Conservation (phyloP, 768 basidiomycete species). For the Boletellus emodensis region DNA sequence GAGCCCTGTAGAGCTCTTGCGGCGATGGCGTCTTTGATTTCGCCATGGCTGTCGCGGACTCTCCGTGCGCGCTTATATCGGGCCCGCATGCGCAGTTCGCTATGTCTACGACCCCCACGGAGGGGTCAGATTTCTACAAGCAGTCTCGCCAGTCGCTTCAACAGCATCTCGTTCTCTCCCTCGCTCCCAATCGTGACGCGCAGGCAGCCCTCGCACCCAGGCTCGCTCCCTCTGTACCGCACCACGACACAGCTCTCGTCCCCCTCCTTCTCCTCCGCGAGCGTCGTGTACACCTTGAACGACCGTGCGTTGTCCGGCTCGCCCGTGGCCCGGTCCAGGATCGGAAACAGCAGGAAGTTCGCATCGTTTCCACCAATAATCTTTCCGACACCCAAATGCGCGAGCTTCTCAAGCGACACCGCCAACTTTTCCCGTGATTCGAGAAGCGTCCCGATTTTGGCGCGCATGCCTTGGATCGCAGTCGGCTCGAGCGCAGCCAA, state of each 20-base stretch:
- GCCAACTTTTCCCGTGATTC: constrained; percentile 56
- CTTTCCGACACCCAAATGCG: constrained; percentile 53
- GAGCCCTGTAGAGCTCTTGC: constrained; percentile 59
- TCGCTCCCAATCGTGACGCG: constrained; percentile 86
- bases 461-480: constrained; percentile 61
- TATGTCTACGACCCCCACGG: not conserved
- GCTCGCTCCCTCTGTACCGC: constrained; percentile 80
- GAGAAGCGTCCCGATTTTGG: constrained; percentile 57
- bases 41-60: constrained; percentile 32
- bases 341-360: constrained; percentile 84
- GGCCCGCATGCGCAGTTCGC: not conserved
- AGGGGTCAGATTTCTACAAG: constrained; percentile 29
- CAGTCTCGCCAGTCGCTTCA: constrained; percentile 52
- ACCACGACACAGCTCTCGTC: constrained; percentile 87
- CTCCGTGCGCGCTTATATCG: not conserved
- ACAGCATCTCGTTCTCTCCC: constrained; percentile 64
- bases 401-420: constrained; percentile 43
- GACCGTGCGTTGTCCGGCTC: constrained; percentile 59
- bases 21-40: constrained; percentile 55
- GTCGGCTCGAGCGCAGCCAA: constrained; percentile 67
- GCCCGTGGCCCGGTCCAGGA: constrained; percentile 45
- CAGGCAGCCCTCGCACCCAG: constrained; percentile 83
- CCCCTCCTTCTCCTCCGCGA: constrained; percentile 82
- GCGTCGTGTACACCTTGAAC: constrained; percentile 61
- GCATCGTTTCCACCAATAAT: constrained; percentile 81